Evolutionary conservation across 2,329 filamentous ascomycete genomes (phyloP), one percentile per base, ranked within the genome.

Genomic region (Thielaviopsis euricoi): DNA sequence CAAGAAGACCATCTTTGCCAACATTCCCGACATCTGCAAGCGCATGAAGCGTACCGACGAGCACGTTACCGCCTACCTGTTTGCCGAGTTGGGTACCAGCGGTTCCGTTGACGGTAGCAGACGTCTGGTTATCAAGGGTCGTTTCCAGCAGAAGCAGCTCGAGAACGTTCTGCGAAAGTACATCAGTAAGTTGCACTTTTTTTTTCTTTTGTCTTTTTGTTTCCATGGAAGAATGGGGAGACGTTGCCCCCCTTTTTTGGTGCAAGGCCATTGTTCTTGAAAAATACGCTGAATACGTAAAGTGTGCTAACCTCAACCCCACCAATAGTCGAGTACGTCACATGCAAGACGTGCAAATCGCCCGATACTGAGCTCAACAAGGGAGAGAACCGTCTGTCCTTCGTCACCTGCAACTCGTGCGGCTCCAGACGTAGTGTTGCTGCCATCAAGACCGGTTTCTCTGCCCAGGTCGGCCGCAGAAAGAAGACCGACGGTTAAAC

Each of bases 371-470:
- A 95, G 70, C 83, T 98, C 69, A 94, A 86, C 82, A 97, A 97
- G 79, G 93, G 91, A 73, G 93, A 98, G 76, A 98, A 97, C 79
- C 87, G 93, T 76, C 79, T 98, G 63, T 96, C 95, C 78, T 98
- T 97, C 78, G 89, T 98, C 69, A 96, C 90, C 61, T 96, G 91
- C 83, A 95, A 73, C 70, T 86, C 84, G 60, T 89, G 86, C 67
- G 84, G 85, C 63, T 87, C 83, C 56, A 79, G 91, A 73, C 86
- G 90, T 70, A 89, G 84, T 68, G 91, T 97, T 70, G 89, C 89
- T 61, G 90, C 93, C 65, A 98, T 98, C 86, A 98, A 98, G 85
- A 95, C 89, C 62, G 93, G 93, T 89, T 98, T 98, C 89, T 94
- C 90, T 68, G 93, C 93, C 73, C 93, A 97, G 76, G 87, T 98